Base-by-base conservation (phyloP, 805 yeast species). In the Yamadazyma kitorensis region DNA sequence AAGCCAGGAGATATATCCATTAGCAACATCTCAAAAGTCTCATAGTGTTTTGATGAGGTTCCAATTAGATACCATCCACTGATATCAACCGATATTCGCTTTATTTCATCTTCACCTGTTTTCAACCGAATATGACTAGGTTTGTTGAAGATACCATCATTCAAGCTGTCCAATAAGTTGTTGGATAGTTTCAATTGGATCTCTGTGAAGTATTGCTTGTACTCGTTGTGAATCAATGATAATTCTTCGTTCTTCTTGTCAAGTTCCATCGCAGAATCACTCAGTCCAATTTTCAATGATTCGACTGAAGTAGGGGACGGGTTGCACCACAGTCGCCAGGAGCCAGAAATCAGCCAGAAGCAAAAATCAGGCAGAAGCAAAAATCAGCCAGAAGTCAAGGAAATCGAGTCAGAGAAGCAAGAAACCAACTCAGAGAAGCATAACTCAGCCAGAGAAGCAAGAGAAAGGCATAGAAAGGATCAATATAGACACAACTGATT, bases 401-500 rank as follows among this genome's bases (percentile, higher is more conserved):
- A 26, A 26, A 7, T 16, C 7, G 29, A 8, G 7, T 8, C 13
- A 5, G 17, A 24, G 27, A 25, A 10, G 15, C 27, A 6, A 24
- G 14, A 17, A 18, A 24, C n/a, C n/a, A n/a, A n/a, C n/a, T n/a
- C n/a, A n/a, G n/a, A n/a, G n/a, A n/a, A n/a, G n/a, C n/a, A n/a
- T n/a, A n/a, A n/a, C n/a, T n/a, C n/a, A n/a, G n/a, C n/a, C n/a
- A n/a, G n/a, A n/a, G n/a, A n/a, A n/a, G n/a, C n/a, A n/a, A n/a
- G n/a, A n/a, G n/a, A n/a, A n/a, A n/a, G n/a, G n/a, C n/a, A n/a
- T n/a, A n/a, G n/a, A n/a, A n/a, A n/a, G n/a, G n/a, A n/a, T n/a
- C n/a, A n/a, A n/a, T 62, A 51, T 62, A 61, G 68, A 47, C 66
- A 61, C 68, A 61, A 62, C 69, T 62, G 69, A 62, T 62, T 62